Conservation (phyloP, 1,284 basidiomycete species). For the Heterobasidion occidentale region DNA sequence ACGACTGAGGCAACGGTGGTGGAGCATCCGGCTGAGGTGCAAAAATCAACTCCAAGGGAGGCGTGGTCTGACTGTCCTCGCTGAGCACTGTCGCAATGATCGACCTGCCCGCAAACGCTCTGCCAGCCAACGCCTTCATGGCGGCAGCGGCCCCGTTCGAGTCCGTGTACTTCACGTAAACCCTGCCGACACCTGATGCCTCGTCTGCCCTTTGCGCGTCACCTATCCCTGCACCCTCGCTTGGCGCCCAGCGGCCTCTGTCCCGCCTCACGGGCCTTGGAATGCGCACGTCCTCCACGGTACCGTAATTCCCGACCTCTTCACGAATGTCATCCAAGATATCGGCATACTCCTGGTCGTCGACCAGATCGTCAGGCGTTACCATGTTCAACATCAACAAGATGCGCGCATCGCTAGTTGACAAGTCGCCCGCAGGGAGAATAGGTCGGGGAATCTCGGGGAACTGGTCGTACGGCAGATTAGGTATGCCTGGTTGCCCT, state of each 20-base stretch:
- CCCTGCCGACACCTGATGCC: constrained; percentile 86
- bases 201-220: constrained; percentile 72
- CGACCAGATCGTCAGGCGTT: constrained; percentile 83
- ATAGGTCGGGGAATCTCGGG: constrained; percentile 76
- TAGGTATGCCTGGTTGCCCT: constrained; percentile 50
- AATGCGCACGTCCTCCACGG: constrained; percentile 81
- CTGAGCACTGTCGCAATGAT: constrained; percentile 77
- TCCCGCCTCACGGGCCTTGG: constrained; percentile 85
- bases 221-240: constrained; percentile 51
- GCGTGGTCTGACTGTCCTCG: constrained; percentile 76
- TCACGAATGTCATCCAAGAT: constrained; percentile 93
- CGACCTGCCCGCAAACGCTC: constrained; percentile 87
- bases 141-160: constrained; percentile 59
- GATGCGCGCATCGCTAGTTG: constrained; percentile 62
- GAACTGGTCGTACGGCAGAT: constrained; percentile 63
- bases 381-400: constrained; percentile 99
- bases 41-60: constrained; percentile 71
- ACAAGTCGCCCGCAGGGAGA: constrained; percentile 69
- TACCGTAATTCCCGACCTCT: constrained; percentile 82
- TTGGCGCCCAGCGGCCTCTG: constrained; percentile 74
- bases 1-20: constrained; percentile 50
- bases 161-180: constrained; percentile 81
- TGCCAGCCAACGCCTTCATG: constrained; percentile 80
- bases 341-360: constrained; percentile 91
- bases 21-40: constrained; percentile 76